phyloP scores from a whole-genome alignment of 192 early-diverging fungal species.

The Podila clonocystis region DNA sequence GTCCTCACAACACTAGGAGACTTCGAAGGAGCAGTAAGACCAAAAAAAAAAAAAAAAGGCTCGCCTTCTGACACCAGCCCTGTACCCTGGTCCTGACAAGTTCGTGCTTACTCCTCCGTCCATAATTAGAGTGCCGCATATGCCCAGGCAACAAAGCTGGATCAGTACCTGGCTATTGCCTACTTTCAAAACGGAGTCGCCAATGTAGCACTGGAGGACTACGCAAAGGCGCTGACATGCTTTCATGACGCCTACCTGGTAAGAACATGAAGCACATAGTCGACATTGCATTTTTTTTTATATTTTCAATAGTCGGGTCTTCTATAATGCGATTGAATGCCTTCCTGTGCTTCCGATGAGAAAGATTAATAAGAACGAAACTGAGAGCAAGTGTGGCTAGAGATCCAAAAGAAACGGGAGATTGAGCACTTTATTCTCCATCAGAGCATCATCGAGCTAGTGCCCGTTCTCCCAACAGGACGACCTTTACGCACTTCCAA shows the following conservation, averaged over 20 bases:
- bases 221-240: slow-evolving; percentile 77
- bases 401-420: background rate
- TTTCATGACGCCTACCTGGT: slow-evolving; percentile 86
- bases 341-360: background rate
- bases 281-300: background rate
- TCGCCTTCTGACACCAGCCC: background rate
- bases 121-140: slow-evolving; percentile 76
- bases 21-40: slow-evolving; percentile 85
- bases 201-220: slow-evolving; percentile 75
- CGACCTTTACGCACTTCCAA: too few species aligned
- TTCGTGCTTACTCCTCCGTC: background rate
- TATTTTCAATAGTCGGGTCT: background rate
- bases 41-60: background rate
- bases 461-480: too few species aligned
- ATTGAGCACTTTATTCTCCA: background rate
- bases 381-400: slow-evolving; percentile 1
- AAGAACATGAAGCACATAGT: slow-evolving; percentile 15
- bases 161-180: slow-evolving; percentile 90
- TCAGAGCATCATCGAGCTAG: background rate
- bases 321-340: too few species aligned
- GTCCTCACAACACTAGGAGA: slow-evolving; percentile 79
- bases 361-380: slow-evolving; percentile 1
- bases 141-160: slow-evolving; percentile 76
- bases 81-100: background rate
- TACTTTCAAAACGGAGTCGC: slow-evolving; percentile 93